A percentile compares a stretch with the other conserved stretches of the same genome.
Conservation (phyloP, 2,329 filamentous ascomycete species). For the Phaeosphaeria sp. region DNA sequence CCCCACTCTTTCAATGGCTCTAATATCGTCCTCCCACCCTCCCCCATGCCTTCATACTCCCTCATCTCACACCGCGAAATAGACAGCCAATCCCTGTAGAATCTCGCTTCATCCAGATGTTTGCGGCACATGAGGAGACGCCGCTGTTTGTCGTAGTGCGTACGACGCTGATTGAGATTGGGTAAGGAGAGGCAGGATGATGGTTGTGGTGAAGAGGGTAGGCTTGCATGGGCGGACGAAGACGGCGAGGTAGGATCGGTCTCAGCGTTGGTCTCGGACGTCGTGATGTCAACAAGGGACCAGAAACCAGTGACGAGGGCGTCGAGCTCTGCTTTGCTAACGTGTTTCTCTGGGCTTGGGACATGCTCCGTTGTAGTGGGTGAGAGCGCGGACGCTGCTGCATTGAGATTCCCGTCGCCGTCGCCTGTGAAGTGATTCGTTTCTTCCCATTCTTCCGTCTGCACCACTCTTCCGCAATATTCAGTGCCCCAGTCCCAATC, state of each 20-base stretch:
- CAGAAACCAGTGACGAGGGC: neutral
- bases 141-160: conserved; percentile 9
- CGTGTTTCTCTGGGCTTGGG: neutral
- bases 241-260: too few relatives aligned
- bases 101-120: conserved; percentile 1
- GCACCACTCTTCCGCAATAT: neutral
- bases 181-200: neutral
- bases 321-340: neutral
- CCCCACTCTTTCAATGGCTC: conserved; percentile 3
- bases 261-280: too few relatives aligned
- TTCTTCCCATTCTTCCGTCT: neutral
- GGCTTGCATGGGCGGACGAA: too few relatives aligned
- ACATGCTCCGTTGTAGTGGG: neutral
- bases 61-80: conserved; percentile 19
- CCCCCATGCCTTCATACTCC: conserved; percentile 9
- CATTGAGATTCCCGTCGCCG: too few relatives aligned
- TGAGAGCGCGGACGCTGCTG: neutral
- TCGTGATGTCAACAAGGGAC: neutral
- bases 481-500: conserved; percentile 13
- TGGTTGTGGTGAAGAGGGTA: too few relatives aligned
- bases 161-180: neutral
- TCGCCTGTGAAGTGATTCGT: too few relatives aligned
- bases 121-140: conserved; percentile 1
- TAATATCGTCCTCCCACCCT: conserved; percentile 2
- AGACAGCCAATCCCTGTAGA: conserved; percentile 13